Evolutionary conservation across 73 alveolate species (phyloP).

Genomic region (Paraurostyla sp.): DNA sequence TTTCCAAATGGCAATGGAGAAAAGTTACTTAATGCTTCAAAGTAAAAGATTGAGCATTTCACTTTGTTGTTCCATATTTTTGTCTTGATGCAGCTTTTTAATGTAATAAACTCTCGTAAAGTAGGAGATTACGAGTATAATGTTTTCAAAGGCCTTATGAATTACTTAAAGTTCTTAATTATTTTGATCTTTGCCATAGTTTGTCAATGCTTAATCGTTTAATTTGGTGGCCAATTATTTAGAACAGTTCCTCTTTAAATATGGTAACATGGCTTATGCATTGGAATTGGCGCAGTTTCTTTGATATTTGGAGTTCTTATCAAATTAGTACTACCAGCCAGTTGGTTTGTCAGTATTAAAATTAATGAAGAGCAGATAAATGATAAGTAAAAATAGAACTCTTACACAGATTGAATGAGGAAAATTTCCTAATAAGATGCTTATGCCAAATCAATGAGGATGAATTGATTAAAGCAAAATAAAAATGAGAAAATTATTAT

Average conservation of each 20-base stretch:
- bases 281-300: slow-evolving; percentile 79
- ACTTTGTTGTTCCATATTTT: slow-evolving; percentile 89
- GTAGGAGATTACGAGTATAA: slow-evolving; percentile 75
- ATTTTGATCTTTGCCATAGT: slow-evolving; percentile 76
- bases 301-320: slow-evolving; percentile 36
- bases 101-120: slow-evolving; percentile 90
- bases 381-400: too few relatives aligned
- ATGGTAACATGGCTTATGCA: slow-evolving; percentile 80
- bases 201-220: slow-evolving; percentile 83
- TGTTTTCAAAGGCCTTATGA: slow-evolving; percentile 86
- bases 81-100: slow-evolving; percentile 92
- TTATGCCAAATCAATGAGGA: too few relatives aligned
- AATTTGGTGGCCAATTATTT: slow-evolving; percentile 90
- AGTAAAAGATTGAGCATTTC: slow-evolving; percentile 71
- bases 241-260: slow-evolving; percentile 75
- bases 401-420: too few relatives aligned
- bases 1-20: too few relatives aligned
- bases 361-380: too few relatives aligned
- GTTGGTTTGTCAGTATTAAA: too few relatives aligned
- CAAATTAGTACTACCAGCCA: neutral
- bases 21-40: too few relatives aligned
- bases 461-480: too few relatives aligned
- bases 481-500: too few relatives aligned
- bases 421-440: too few relatives aligned
- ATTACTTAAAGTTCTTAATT: slow-evolving; percentile 78